phyloP scores from a whole-genome alignment of 2,329 filamentous ascomycete genomes.

The Paracamarosporium sp. region DNA sequence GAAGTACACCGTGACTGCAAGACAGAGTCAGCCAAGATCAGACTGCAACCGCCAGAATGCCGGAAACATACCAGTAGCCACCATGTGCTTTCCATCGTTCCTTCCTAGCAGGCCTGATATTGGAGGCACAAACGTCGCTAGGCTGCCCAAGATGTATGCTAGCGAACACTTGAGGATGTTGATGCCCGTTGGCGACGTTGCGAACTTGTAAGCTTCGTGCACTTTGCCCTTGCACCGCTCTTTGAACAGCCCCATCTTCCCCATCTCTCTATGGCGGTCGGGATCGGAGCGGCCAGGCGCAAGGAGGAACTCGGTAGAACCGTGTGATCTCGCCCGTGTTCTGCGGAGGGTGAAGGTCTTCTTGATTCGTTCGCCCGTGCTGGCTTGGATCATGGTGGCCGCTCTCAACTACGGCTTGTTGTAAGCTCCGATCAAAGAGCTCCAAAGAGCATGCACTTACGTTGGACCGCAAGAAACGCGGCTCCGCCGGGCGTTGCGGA shows the following conservation, averaged over 20 bases:
- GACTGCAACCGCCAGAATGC: neutral
- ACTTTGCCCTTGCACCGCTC: conserved; percentile 39
- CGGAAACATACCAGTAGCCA: conserved; percentile 66
- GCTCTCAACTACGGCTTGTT: conserved; percentile 68
- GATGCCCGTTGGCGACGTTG: conserved; percentile 74
- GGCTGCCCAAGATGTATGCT: conserved; percentile 84
- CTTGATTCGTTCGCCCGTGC: conserved; percentile 83
- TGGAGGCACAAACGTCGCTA: conserved; percentile 81
- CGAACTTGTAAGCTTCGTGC: conserved; percentile 62
- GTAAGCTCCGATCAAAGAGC: conserved; percentile 22
- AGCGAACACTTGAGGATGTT: conserved; percentile 90
- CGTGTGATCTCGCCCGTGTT: conserved; percentile 50
- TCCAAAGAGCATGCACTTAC: conserved; percentile 30
- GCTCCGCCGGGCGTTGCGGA: conserved; percentile 37
- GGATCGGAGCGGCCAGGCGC: conserved; percentile 37
- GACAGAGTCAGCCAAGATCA: neutral
- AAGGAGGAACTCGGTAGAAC: conserved; percentile 50
- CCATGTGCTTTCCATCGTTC: conserved; percentile 91
- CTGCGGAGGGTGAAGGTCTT: conserved; percentile 77
- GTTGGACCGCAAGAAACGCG: conserved; percentile 45
- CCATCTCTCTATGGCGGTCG: conserved; percentile 37
- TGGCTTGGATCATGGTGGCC: conserved; percentile 85
- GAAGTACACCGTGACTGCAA: conserved; percentile 83
- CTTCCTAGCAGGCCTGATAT: conserved; percentile 77
- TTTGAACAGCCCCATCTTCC: conserved; percentile 41